These are phyloP conservation scores for Lepiota venenata DNA, from an alignment of 768 basidiomycete genomes.

Conservation along the genomic window DNA sequence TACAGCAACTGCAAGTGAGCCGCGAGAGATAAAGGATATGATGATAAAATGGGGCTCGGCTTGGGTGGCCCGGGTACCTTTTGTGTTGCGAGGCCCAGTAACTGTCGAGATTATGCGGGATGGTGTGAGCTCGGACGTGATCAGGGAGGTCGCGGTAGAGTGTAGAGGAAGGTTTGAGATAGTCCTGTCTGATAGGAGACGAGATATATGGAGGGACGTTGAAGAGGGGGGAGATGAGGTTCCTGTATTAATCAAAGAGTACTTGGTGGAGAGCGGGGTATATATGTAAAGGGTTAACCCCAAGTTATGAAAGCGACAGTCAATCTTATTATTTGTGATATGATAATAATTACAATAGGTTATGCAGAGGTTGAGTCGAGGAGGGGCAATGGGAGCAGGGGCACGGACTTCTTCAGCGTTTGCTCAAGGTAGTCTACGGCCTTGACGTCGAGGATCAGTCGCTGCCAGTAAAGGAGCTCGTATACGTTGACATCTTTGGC, in stretches of 20 bases:
- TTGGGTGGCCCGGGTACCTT: too few relatives aligned
- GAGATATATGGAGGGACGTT: background rate
- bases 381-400: slow-evolving; percentile 22
- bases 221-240: background rate
- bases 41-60: too few relatives aligned
- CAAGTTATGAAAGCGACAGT: background rate
- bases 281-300: too few relatives aligned
- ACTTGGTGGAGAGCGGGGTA: too few relatives aligned
- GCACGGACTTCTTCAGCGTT: slow-evolving; percentile 48
- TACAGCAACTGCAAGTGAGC: too few relatives aligned
- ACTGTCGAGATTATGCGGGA: too few relatives aligned
- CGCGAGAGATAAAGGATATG: too few relatives aligned
- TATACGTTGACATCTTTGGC: slow-evolving; percentile 73
- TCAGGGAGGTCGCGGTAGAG: too few relatives aligned
- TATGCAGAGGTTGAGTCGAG: slow-evolving; percentile 4
- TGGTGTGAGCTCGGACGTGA: too few relatives aligned
- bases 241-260: background rate
- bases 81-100: too few relatives aligned
- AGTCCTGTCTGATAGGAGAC: background rate
- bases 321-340: background rate
- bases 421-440: slow-evolving; percentile 80
- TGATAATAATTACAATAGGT: slow-evolving; percentile 2
- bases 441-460: slow-evolving; percentile 75
- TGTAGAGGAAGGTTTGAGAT: background rate
- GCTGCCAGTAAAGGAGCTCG: slow-evolving; percentile 80